These are phyloP conservation scores for Brassica balearica DNA, from an alignment of 441 rosid genomes.

Conservation along the genomic window DNA sequence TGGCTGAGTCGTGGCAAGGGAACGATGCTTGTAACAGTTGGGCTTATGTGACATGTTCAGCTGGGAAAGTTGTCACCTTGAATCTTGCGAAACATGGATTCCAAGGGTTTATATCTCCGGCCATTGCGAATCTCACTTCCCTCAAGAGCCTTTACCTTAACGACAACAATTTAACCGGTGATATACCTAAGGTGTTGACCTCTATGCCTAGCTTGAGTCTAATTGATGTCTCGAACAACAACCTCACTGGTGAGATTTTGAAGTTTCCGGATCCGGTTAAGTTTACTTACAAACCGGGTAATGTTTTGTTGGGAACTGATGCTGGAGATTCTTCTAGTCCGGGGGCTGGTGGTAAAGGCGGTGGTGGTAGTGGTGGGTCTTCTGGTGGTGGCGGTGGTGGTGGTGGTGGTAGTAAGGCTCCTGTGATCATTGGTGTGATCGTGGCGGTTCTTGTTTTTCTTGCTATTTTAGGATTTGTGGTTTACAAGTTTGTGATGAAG, in stretches of 20 bases:
- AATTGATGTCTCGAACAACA: conserved; percentile 72
- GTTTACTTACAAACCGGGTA: conserved; percentile 54
- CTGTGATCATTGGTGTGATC: conserved; percentile 57
- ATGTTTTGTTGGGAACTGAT: conserved; percentile 52
- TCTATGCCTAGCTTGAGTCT: conserved; percentile 49
- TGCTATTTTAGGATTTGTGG: conserved; percentile 59
- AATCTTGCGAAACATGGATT: conserved; percentile 53
- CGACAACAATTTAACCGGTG: conserved; percentile 60
- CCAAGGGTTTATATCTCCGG: conserved; percentile 63
- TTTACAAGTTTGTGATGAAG: conserved; percentile 56
- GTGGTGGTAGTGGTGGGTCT: conserved; percentile 37
- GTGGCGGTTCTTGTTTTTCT: conserved; percentile 55
- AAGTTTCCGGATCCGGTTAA: conserved; percentile 48
- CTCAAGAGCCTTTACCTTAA: conserved; percentile 57
- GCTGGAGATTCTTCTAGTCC: conserved; percentile 42
- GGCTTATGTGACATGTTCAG: conserved; percentile 56
- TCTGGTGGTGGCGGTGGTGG: conserved; percentile 40
- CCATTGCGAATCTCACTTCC: conserved; percentile 56
- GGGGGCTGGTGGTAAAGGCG: conserved; percentile 14
- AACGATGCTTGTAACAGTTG: conserved; percentile 57
- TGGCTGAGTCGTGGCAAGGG: conserved; percentile 65
- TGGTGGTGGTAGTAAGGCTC: conserved; percentile 46
- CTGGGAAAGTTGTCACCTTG: conserved; percentile 41
- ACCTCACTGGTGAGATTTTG: conserved; percentile 62
- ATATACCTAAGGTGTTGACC: conserved; percentile 63